Evolutionary conservation across 352 stramenopile genomes (phyloP), one percentile per base, ranked within the genome.

Genomic region (Phytophthora pluvialis): DNA sequence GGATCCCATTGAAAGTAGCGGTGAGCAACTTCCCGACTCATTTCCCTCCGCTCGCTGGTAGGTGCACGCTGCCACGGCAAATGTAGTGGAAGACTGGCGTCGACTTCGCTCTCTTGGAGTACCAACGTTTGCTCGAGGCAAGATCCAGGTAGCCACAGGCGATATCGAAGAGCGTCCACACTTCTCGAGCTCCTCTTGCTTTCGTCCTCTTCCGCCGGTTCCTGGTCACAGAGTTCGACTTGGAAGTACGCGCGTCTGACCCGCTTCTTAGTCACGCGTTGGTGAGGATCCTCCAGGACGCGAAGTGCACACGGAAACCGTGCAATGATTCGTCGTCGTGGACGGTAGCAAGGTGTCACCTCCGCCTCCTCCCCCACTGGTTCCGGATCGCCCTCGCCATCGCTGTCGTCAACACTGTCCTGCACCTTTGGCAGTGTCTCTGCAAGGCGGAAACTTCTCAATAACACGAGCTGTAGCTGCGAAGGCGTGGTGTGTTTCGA

Each of bases 181-280:
- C 10, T 43, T 39, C 18, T 35, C 33, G 13, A 6, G 6, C 10
- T n/a, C 21, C 10, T 12, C 5, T 21, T 18, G 2, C 10, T 28
- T 12, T 0, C 39, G 21, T 61, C 39, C 35, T 47, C 39, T 13
- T 32, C 33, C 11, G 45, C 28, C 9, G 50, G 13, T 44, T 69
- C 45, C 6, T 50, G 25, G 8, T 65, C 56, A 9, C 67, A 64
- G 0, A 80, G 67, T 38, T 93, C 85, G 7, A 83, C 80, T 61
- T 93, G 83, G 6, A 90, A 55, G 47, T 90, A 90, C 25, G 44
- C 54, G 0, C 81, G 79, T 8, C 82, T 33, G 5, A 88, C 65
- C 6, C 69, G 48, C 4, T 74, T 68, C 28, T 75, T 77, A 7
- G 73, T 59, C 3, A 93, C 35, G 0, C 26, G 11, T 12, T 91